Percentiles rank a stretch among this genome's conserved stretches.
Evolutionary conservation across 1,139 yeast species (phyloP).

Genomic region (Debaryomyces nepalensis): DNA sequence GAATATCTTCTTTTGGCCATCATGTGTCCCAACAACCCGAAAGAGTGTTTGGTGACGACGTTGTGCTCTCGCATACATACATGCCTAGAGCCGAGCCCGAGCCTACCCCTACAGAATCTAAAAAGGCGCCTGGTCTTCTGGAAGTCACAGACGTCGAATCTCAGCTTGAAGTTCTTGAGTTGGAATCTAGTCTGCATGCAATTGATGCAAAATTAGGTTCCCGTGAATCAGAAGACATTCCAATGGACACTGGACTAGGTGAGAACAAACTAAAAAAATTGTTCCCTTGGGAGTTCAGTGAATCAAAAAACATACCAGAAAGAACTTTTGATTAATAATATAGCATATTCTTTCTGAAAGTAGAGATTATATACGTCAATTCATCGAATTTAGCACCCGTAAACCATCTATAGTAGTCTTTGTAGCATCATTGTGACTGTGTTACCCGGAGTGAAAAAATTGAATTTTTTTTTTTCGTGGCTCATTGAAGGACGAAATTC

Average conservation of each 20-base stretch:
- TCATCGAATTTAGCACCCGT: neutral
- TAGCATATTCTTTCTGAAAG: neutral
- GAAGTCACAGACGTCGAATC: neutral
- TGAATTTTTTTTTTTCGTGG: constrained; percentile 15
- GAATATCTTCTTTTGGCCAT: constrained; percentile 15
- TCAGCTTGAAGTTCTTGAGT: neutral
- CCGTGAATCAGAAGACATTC: neutral
- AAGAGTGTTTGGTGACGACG: constrained; percentile 35
- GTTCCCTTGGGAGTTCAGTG: constrained; percentile 46
- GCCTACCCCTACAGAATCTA: neutral
- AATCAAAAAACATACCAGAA: constrained; percentile 25
- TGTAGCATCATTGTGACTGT: constrained; percentile 8
- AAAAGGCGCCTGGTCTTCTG: neutral
- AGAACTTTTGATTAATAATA: constrained; percentile 31
- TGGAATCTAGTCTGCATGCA: neutral
- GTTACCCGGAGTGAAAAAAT: constrained; percentile 29
- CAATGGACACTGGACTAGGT: neutral
- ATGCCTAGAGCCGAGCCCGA: constrained; percentile 25
- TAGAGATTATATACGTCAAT: neutral
- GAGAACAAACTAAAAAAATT: constrained; percentile 23
- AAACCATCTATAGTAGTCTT: neutral
- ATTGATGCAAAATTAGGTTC: neutral
- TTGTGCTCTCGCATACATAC: constrained; percentile 25
- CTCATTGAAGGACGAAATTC: constrained; percentile 9
- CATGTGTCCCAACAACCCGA: constrained; percentile 26